A percentile compares a stretch with the other conserved stretches of the same genome.
These are phyloP conservation scores for Triangularia verruculosa DNA, from an alignment of 2,329 filamentous ascomycete species.

Conservation along the genomic window DNA sequence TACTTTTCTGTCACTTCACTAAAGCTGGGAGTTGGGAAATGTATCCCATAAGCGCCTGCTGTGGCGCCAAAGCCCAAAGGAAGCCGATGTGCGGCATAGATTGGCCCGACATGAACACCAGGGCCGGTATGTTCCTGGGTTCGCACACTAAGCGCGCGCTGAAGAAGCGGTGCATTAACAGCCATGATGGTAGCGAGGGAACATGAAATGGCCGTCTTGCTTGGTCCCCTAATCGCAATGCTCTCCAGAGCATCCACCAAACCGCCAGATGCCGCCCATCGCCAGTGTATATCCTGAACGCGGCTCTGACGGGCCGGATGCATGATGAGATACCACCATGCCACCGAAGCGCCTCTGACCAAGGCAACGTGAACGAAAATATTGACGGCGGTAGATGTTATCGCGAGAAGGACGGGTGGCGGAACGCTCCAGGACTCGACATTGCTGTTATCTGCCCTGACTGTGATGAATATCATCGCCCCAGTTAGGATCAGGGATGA, in stretches of 20 bases:
- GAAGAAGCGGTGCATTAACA: slow-evolving; percentile 1
- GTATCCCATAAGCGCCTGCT: neutral
- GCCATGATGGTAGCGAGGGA: neutral
- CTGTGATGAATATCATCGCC: neutral
- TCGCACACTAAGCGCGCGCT: neutral
- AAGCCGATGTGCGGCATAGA: neutral
- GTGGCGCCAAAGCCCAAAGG: neutral
- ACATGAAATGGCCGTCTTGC: neutral
- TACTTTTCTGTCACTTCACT: neutral
- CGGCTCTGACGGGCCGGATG: neutral
- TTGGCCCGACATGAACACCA: neutral
- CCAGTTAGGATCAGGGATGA: neutral
- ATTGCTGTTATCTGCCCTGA: neutral
- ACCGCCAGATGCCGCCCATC: neutral
- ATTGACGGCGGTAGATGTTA: neutral
- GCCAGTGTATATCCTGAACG: neutral
- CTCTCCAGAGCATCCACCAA: neutral
- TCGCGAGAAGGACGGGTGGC: neutral
- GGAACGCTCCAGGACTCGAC: neutral
- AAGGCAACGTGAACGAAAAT: neutral
- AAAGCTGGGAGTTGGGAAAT: neutral
- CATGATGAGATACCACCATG: neutral
- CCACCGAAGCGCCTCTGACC: neutral
- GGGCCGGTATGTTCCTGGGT: neutral
- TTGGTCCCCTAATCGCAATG: neutral